Conservation (phyloP, 2,329 filamentous ascomycete species). For the Cladorrhinum sp. region DNA sequence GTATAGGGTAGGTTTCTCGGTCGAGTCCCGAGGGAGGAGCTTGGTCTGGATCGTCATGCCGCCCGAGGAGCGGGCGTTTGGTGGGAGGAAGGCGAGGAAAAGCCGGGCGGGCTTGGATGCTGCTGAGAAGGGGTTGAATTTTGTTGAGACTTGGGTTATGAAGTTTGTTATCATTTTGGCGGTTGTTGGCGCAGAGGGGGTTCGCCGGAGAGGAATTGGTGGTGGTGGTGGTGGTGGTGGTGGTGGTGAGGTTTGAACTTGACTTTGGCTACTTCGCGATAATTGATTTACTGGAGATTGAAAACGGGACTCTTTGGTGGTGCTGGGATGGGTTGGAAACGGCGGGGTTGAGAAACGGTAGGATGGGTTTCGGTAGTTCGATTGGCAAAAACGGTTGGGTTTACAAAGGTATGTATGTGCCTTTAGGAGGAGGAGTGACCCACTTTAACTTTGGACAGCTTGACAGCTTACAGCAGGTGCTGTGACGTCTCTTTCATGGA, state of each 20-base stretch:
- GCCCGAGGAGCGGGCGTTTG: constrained; percentile 65
- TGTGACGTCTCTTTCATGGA: not conserved
- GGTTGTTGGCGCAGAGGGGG: not conserved
- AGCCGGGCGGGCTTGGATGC: constrained; percentile 79
- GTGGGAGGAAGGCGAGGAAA: constrained; percentile 81
- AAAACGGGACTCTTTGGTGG: too few relatives aligned
- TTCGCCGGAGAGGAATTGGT: not conserved
- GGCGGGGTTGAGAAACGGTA: too few relatives aligned
- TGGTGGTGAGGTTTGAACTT: too few relatives aligned
- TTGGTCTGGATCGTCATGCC: constrained; percentile 74
- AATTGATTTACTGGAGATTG: not conserved
- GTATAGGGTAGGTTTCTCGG: constrained; percentile 64
- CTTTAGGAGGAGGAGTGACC: too few relatives aligned
- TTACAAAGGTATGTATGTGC: too few relatives aligned
- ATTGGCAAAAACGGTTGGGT: too few relatives aligned
- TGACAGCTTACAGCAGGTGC: not conserved
- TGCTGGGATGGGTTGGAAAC: too few relatives aligned
- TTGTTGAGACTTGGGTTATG: constrained; percentile 77
- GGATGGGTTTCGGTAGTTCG: too few relatives aligned
- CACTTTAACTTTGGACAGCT: not conserved
- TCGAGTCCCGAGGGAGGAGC: constrained; percentile 67
- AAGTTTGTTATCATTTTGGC: constrained; percentile 76
- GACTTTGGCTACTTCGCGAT: not conserved
- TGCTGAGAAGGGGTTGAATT: constrained; percentile 88
- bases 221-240: not conserved